Evolutionary conservation across 345 rosid species (phyloP).

Genomic region (Boechera retrofracta): DNA sequence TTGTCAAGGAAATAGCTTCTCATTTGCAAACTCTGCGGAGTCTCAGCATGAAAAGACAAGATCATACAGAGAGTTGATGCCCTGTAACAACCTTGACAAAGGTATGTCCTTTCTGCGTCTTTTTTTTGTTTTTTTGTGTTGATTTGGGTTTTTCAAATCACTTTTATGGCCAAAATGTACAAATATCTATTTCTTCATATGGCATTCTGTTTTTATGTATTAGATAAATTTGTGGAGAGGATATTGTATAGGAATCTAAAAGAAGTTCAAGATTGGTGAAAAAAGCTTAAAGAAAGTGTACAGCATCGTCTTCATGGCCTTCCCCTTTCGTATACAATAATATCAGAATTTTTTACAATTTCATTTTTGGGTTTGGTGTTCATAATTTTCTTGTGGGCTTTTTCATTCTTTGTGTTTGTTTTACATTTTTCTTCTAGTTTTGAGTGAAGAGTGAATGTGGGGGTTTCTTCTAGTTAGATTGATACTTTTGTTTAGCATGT

Average conservation of each 20-base stretch:
- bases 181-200: not conserved
- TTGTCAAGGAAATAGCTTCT: constrained; percentile 58
- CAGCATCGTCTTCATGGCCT: constrained; percentile 36
- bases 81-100: constrained; percentile 34
- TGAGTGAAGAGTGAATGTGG: constrained; percentile 31
- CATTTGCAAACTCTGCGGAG: constrained; percentile 52
- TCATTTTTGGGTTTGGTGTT: constrained; percentile 36
- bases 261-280: constrained; percentile 24
- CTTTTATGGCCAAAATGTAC: not conserved
- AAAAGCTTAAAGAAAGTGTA: constrained; percentile 34
- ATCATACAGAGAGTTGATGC: constrained; percentile 45
- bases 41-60: constrained; percentile 42
- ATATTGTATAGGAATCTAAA: constrained; percentile 19
- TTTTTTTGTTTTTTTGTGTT: not conserved
- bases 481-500: constrained; percentile 29
- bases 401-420: constrained; percentile 19
- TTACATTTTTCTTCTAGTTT: constrained; percentile 20
- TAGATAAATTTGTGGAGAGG: constrained; percentile 27
- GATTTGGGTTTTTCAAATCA: not conserved
- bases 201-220: not conserved
- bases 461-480: constrained; percentile 20
- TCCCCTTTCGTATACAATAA: constrained; percentile 19
- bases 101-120: constrained; percentile 37
- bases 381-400: constrained; percentile 25
- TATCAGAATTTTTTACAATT: constrained; percentile 10